Base-by-base conservation (phyloP, 805 yeast genomes). In the Pichia gijzeniarum region DNA sequence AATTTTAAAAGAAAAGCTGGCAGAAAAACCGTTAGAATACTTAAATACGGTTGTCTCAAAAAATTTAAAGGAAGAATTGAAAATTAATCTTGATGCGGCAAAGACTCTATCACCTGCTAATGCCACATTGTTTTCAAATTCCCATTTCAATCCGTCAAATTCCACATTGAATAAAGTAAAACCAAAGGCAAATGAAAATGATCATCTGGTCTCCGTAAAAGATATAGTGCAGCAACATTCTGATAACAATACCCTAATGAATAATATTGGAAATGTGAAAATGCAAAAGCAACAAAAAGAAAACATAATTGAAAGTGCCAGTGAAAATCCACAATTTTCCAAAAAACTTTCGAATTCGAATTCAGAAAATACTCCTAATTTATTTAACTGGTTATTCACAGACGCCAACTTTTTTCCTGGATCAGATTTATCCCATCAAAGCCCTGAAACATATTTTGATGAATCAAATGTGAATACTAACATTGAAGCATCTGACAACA, bases 331-430 rank as follows among this genome's bases (percentile, higher is more conserved):
- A 17, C 13, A 18, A 21, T 5, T 6, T 18, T 28, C 28, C 34
- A 22, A 33, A 9, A 10, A 25, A 30, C 28, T 9, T 19, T 17
- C 45, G 10, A 22, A 27, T 14, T 9, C 20, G 17, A 16, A 10
- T 18, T 8, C 31, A 5, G 37, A 28, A n/a, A 21, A 36, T 16
- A n/a, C 25, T 3, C 47, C 47, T 12, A 40, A 52, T 36, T 44
- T 62, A 20, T 45, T 61, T 19, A 55, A 48, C 38, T 62, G 66
- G 66, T 48, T 61, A 12, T 59, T 62, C 38, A 53, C 53, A 20
- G 65, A 61, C 12, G 48, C 51, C 12, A 30, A 19, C 14, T 12
- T 32, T 8, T 5, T 27, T n/a, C 20, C 41, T 13, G 31, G 31
- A 17, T 10, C 20, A 17, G 38, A 25, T 20, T 16, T 27, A 5